Percentiles rank a stretch among this genome's conserved stretches.
Evolutionary conservation across 2,329 filamentous ascomycete species (phyloP).

Genomic region (Rhytidhysteron rufulum): DNA sequence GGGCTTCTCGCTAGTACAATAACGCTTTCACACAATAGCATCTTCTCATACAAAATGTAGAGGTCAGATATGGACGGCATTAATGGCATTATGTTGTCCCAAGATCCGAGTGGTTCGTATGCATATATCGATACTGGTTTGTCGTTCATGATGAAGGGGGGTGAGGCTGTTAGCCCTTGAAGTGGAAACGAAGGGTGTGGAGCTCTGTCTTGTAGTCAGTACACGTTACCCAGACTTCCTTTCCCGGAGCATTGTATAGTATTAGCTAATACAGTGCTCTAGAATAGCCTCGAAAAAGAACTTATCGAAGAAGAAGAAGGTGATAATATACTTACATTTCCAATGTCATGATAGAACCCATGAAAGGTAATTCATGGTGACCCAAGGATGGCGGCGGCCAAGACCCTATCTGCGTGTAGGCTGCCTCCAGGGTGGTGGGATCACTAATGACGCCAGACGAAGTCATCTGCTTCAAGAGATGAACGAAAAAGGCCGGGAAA

Average conservation of each 20-base stretch:
- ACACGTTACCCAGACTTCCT: too few relatives aligned
- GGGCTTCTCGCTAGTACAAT: conserved; percentile 41
- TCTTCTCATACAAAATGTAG: conserved; percentile 38
- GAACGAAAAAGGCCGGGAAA: conserved; percentile 35
- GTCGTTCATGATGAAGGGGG: conserved; percentile 21
- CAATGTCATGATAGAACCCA: conserved; percentile 33
- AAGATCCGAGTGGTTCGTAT: conserved; percentile 37
- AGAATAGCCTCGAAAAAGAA: not conserved
- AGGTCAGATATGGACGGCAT: conserved; percentile 40
- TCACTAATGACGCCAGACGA: conserved; percentile 34
- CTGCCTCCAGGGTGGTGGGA: conserved; percentile 35
- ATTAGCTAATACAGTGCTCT: not conserved
- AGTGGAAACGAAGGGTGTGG: conserved; percentile 39
- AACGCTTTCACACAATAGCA: conserved; percentile 38
- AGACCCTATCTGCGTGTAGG: conserved; percentile 31
- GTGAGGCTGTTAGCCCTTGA: conserved; percentile 32
- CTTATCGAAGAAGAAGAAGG: not conserved
- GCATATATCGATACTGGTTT: conserved; percentile 33
- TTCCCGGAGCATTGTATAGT: too few relatives aligned
- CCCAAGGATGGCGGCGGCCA: conserved; percentile 36
- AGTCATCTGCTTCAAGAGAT: conserved; percentile 35
- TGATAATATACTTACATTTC: conserved; percentile 25
- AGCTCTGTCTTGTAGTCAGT: conserved; percentile 17
- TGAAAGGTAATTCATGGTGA: conserved; percentile 35
- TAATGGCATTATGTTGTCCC: conserved; percentile 36